Evolutionary conservation across 495 filamentous ascomycete genomes (phyloP).

Genomic region (Zalerion maritima): DNA sequence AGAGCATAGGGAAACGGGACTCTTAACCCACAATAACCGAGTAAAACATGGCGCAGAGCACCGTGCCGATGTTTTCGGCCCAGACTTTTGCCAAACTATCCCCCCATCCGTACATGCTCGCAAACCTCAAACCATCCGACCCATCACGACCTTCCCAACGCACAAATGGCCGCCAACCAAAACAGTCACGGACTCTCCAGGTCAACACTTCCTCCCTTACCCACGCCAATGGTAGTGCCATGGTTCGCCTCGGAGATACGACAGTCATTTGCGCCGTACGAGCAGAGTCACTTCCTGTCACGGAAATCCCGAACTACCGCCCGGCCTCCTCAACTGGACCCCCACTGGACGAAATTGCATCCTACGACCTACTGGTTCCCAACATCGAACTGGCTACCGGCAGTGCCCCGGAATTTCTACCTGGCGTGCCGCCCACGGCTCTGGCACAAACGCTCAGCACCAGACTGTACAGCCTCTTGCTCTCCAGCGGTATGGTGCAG

Average conservation of each 20-base stretch:
- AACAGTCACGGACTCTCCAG: conserved; percentile 50
- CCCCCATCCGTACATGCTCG: conserved; percentile 76
- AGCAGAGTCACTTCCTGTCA: conserved; percentile 64
- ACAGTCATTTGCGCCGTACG: conserved; percentile 83
- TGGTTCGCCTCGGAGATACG: conserved; percentile 78
- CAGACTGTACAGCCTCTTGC: conserved; percentile 58
- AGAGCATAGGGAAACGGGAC: too few species aligned
- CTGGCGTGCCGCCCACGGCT: conserved; percentile 63
- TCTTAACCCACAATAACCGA: conserved; percentile 1
- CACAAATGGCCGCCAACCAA: conserved; percentile 61
- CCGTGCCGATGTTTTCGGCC: conserved; percentile 53
- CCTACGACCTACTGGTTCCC: conserved; percentile 69
- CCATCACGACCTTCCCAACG: conserved; percentile 42
- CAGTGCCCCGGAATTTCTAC: conserved; percentile 70
- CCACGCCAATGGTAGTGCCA: conserved; percentile 76
- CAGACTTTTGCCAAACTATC: conserved; percentile 80
- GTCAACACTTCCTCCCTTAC: conserved; percentile 69
- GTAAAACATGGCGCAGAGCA: conserved; percentile 16
- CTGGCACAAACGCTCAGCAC: conserved; percentile 74
- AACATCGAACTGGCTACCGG: conserved; percentile 86
- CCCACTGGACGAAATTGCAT: conserved; percentile 24
- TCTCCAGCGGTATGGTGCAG: conserved; percentile 47
- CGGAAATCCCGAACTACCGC: conserved; percentile 51
- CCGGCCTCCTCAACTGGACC: conserved; percentile 10
- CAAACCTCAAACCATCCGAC: conserved; percentile 55